Base-by-base conservation (phyloP, 23 red algal genomes). In the Pyropia yezoensis region DNA sequence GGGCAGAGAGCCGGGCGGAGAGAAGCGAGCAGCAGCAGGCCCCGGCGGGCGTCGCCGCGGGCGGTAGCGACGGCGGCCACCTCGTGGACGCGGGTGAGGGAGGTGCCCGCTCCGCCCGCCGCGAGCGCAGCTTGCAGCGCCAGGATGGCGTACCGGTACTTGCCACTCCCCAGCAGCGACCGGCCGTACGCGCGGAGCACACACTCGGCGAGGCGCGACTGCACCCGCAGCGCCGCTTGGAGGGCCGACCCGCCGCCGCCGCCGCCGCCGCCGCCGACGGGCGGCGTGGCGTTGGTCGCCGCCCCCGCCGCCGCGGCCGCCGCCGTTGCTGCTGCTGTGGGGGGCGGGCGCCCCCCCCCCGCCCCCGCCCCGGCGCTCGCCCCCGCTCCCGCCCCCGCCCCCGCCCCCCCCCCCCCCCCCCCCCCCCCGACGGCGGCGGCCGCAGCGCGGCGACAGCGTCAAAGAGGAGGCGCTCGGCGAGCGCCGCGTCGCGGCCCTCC, bases 141-240 rank as follows among this genome's bases (percentile, higher is more conserved):
- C 19, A 73, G 63, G 65, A 89, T 74, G 52, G 73, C 75, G 59
- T 89, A 89, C 21, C 84, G 47, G 49, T 89, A 77, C 33, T 89
- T 89, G 27, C 69, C 76, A 58, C 74, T 73, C 23, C 60, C 62
- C 24, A 79, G 58, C 2, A 67, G 59, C 1, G 77, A 55, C 1
- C 14, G 24, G 11, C 84, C 84, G 64, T 89, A 89, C 49, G 58
- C 56, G 12, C 62, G 57, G 51, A 89, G 23, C 21, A 89, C 30
- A 22, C 69, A 69, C 27, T 54, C 84, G 19, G 62, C 71, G 18
- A 89, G 50, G 32, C 53, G 75, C 2, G 75, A 67, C 27, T 62
- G 67, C 21, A 66, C 84, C 39, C 3, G 39, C 39, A 47, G 39
- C 39, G 39, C 39, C 7, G 39, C 39, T 3, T 47, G 39, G 6